Base-by-base conservation (phyloP, 352 stramenopile species). In the Vaucheria bursata region DNA sequence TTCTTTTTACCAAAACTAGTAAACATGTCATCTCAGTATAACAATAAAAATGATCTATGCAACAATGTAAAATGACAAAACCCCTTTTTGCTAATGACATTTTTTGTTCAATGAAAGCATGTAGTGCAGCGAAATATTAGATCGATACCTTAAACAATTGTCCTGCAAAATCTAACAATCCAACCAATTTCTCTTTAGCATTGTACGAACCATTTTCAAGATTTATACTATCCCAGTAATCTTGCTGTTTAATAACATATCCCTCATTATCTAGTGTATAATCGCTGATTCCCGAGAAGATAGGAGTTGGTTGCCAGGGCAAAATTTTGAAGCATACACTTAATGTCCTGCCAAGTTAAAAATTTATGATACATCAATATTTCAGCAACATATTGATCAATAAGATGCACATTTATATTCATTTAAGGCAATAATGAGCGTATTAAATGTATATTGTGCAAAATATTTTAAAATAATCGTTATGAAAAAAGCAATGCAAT, bases 221-320 rank as follows among this genome's bases (percentile, higher is more conserved):
- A 75, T 93, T 91, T 78, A 93, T 91, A 1, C 82, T 89, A 79
- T 93, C 89, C 89, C 89, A 93, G 79, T 89, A 93, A 85, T 93
- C 89, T n/a, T 70, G 86, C 84, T 93, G 89, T 40, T 82, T 80
- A 2, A 83, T 59, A 38, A 91, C 80, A 7, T 87, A 80, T 49
- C 85, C 87, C 69, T 87, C 71, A 18, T 73, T 59, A 70, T 85
- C 79, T 34, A 86, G 73, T 0, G 37, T 75, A 70, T 86, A 86
- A 1, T 90, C 86, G 6, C 84, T 89, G 39, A 93, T 85, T 25
- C 89, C 89, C 12, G 86, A 89, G 79, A 93, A 93, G 31, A 87
- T 73, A 18, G 87, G 87, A 25, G 87, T 88, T 0, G 89, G 89
- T 71, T 85, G 85, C 89, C 89, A 93, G 1, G 89, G 89, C 6